phyloP scores from a whole-genome alignment of 2,329 filamentous ascomycete genomes.

The Cladosporium sp. region DNA sequence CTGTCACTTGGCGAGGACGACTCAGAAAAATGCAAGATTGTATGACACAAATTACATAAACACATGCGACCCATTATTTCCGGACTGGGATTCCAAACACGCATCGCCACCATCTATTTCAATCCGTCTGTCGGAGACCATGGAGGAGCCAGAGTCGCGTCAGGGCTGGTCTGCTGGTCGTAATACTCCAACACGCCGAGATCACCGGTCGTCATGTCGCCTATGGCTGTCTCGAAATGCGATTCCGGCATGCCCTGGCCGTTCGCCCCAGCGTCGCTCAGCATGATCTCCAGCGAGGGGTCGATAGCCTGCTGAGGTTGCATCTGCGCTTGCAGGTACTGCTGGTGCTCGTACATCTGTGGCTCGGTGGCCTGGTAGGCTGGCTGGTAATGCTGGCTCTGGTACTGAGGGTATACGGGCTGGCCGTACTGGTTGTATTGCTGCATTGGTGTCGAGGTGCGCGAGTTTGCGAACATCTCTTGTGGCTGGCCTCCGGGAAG shows the following conservation, averaged over 20 bases:
- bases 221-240: slow-evolving; percentile 37
- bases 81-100: not conserved
- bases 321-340: slow-evolving; percentile 34
- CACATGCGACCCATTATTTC: not conserved
- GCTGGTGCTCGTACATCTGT: slow-evolving; percentile 35
- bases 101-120: slow-evolving; percentile 13
- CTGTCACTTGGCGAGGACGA: not conserved
- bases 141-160: slow-evolving; percentile 31
- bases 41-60: not conserved
- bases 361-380: slow-evolving; percentile 23
- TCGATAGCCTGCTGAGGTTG: slow-evolving; percentile 38
- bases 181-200: slow-evolving; percentile 29
- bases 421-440: slow-evolving; percentile 32
- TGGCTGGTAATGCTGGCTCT: slow-evolving; percentile 27
- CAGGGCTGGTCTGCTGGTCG: slow-evolving; percentile 31
- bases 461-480: slow-evolving; percentile 34
- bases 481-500: slow-evolving; percentile 37
- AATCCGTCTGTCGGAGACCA: slow-evolving; percentile 30
- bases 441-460: slow-evolving; percentile 34
- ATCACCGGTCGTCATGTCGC: slow-evolving; percentile 29
- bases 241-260: slow-evolving; percentile 24
- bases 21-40: not conserved
- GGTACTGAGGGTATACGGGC: slow-evolving; percentile 31
- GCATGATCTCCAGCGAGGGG: slow-evolving; percentile 33
- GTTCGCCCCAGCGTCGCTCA: slow-evolving; percentile 25